Conservation (phyloP, 345 rosid species). For the Murraya koenigii region DNA sequence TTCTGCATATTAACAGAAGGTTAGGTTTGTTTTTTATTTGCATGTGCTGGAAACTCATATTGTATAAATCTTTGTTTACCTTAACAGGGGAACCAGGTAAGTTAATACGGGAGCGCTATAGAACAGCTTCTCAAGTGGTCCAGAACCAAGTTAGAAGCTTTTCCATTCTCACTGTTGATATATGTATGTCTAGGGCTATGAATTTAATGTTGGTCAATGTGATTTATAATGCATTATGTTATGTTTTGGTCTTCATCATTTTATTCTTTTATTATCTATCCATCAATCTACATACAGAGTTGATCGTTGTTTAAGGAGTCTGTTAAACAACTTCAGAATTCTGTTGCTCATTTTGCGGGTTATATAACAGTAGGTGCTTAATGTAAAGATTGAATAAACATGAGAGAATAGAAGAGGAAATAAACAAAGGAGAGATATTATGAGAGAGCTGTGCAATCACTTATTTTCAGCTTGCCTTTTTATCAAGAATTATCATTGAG, state of each 20-base stretch:
- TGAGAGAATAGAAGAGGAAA: not conserved
- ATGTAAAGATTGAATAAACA: not conserved
- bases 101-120: conserved; percentile 87
- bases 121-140: conserved; percentile 98
- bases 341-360: not conserved
- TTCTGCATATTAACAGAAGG: not conserved
- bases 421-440: not conserved
- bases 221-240: conserved; percentile 1
- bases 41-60: not conserved
- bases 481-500: not conserved
- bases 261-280: not conserved
- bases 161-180: conserved; percentile 41
- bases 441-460: not conserved
- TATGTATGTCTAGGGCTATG: conserved; percentile 40
- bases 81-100: conserved; percentile 84
- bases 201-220: conserved; percentile 15
- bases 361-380: not conserved
- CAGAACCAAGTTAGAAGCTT: conserved; percentile 89
- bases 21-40: not conserved
- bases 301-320: not conserved
- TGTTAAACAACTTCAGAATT: not conserved
- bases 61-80: not conserved
- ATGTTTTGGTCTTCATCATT: not conserved
- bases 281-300: not conserved
- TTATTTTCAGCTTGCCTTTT: not conserved